phyloP scores from a whole-genome alignment of 352 stramenopile genomes.

The Phytophthora capsici region DNA sequence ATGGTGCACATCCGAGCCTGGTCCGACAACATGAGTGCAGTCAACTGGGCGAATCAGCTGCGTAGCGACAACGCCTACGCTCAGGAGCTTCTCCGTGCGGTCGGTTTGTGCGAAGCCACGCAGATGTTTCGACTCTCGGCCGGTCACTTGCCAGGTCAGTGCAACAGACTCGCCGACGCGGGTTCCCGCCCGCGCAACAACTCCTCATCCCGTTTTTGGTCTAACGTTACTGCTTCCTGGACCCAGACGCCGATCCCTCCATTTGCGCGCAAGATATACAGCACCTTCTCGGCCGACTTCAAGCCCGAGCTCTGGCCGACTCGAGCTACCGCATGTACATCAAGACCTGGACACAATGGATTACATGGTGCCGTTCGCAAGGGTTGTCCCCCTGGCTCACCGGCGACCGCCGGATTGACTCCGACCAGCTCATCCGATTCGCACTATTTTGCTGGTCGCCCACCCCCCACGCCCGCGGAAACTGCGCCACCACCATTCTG shows the following conservation, averaged over 20 bases:
- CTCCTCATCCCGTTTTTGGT: background rate
- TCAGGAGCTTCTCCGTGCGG: background rate
- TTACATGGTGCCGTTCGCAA: background rate
- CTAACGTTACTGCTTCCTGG: background rate
- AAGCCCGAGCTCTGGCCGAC: background rate
- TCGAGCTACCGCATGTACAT: background rate
- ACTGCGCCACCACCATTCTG: background rate
- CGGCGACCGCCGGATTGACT: background rate
- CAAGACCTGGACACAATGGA: background rate
- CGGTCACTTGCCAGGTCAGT: background rate
- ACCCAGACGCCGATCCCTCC: background rate
- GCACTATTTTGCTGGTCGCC: background rate
- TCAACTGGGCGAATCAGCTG: background rate
- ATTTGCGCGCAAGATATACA: background rate
- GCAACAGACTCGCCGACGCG: background rate
- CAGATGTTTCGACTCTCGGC: background rate
- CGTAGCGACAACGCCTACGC: background rate
- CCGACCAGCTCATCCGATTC: background rate
- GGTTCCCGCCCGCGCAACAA: background rate
- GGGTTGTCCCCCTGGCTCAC: background rate
- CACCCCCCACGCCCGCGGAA: background rate
- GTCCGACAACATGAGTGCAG: background rate
- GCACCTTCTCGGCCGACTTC: background rate
- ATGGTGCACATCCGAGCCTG: background rate
- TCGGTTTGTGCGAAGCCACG: background rate